phyloP scores from a whole-genome alignment of 164 flowering plant species.

The Magnolia changhungtana region DNA sequence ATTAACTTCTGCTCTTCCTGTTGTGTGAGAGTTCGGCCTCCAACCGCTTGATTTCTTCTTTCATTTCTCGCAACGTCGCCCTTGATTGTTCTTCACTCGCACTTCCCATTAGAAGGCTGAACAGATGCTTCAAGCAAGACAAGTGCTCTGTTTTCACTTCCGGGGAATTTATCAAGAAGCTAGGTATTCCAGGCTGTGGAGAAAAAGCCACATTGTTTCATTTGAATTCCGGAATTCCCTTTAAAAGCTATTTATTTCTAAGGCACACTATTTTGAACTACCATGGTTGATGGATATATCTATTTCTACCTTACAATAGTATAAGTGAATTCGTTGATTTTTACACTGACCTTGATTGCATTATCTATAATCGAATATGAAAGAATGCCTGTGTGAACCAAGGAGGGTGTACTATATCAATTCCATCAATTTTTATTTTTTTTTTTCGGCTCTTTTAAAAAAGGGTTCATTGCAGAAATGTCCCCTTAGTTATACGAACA shows the following conservation, averaged over 20 bases:
- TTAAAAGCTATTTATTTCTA: neutral
- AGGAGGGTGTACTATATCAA: too few species aligned
- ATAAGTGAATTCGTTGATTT: too few species aligned
- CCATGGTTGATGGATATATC: too few species aligned
- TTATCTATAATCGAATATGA: too few species aligned
- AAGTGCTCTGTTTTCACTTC: conserved; percentile 45
- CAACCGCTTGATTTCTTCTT: conserved; percentile 50
- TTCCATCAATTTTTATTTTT: too few species aligned
- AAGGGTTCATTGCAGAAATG: too few species aligned
- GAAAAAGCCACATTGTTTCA: neutral
- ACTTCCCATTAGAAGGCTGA: conserved; percentile 25
- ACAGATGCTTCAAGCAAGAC: conserved; percentile 52
- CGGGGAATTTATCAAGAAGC: conserved; percentile 23
- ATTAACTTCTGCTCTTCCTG: conserved; percentile 17
- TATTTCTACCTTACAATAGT: too few species aligned
- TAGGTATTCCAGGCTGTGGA: conserved; percentile 34
- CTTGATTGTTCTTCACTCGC: conserved; percentile 9
- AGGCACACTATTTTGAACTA: neutral
- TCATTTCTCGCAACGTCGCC: conserved; percentile 31
- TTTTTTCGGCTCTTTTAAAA: too few species aligned
- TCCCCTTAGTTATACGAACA: too few species aligned
- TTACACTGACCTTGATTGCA: too few species aligned
- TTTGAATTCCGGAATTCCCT: neutral
- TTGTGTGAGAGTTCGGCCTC: conserved; percentile 36
- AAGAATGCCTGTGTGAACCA: too few species aligned